phyloP scores from a whole-genome alignment of 805 yeast species.

The Pichia deserticola region DNA sequence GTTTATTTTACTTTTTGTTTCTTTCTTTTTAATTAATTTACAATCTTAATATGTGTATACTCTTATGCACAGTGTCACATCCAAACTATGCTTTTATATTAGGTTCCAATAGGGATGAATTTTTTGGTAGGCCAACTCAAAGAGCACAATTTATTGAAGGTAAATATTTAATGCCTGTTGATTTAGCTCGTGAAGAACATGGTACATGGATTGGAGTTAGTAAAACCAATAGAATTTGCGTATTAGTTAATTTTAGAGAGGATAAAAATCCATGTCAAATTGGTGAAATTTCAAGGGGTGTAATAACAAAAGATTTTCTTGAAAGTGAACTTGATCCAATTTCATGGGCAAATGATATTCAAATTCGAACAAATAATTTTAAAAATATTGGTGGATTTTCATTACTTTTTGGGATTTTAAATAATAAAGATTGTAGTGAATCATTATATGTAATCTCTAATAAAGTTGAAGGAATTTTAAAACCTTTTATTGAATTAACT shows the following conservation, averaged over 20 bases:
- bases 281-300: slow-evolving; percentile 36
- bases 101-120: slow-evolving; percentile 85
- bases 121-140: slow-evolving; percentile 62
- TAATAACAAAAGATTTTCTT: slow-evolving; percentile 35
- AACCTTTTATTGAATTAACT: slow-evolving; percentile 1
- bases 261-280: slow-evolving; percentile 11
- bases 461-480: slow-evolving; percentile 29
- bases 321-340: slow-evolving; percentile 27
- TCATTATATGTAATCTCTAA: slow-evolving; percentile 43
- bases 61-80: slow-evolving; percentile 59
- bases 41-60: slow-evolving; percentile 58
- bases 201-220: slow-evolving; percentile 89
- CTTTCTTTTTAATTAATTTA: too few relatives aligned
- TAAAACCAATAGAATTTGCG: slow-evolving; percentile 52
- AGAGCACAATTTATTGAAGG: slow-evolving; percentile 34
- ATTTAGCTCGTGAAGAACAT: slow-evolving; percentile 60
- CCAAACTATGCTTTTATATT: slow-evolving; percentile 70
- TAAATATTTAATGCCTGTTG: slow-evolving; percentile 58
- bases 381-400: slow-evolving; percentile 55
- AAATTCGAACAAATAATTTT: slow-evolving; percentile 22
- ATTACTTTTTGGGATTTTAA: slow-evolving; percentile 44
- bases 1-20: too few relatives aligned
- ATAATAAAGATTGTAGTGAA: slow-evolving; percentile 21
- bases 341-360: slow-evolving; percentile 38
- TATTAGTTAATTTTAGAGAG: slow-evolving; percentile 70